phyloP scores from a whole-genome alignment of 805 yeast genomes.

The Metschnikowia santaceciliae region DNA sequence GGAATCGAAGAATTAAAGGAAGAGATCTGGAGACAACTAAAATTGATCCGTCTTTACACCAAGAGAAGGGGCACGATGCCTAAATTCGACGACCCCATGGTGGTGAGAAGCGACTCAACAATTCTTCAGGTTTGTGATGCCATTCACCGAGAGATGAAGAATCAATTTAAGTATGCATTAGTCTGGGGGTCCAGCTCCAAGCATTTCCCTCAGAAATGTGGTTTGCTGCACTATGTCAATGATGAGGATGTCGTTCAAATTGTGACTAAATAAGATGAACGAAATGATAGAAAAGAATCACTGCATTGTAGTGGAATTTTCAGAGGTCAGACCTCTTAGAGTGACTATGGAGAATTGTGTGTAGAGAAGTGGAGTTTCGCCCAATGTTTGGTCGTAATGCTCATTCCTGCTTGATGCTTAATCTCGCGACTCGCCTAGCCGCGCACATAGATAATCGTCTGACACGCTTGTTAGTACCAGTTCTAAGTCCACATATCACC shows the following conservation, averaged over 20 bases:
- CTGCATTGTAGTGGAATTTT: not conserved
- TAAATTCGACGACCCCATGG: conserved; percentile 84
- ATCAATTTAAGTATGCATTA: conserved; percentile 87
- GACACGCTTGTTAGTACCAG: not conserved
- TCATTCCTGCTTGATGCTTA: not conserved
- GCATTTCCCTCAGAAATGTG: conserved; percentile 96
- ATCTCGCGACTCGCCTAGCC: conserved; percentile 1
- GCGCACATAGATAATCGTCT: not conserved
- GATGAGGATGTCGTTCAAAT: conserved; percentile 95
- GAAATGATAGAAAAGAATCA: not conserved
- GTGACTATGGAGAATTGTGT: not conserved
- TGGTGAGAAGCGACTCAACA: conserved; percentile 74
- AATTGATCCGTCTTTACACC: conserved; percentile 77
- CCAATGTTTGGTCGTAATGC: not conserved
- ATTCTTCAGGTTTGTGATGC: conserved; percentile 87
- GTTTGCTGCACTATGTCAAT: conserved; percentile 72
- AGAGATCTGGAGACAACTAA: conserved; percentile 88
- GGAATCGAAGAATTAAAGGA: conserved; percentile 87
- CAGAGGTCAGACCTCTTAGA: not conserved
- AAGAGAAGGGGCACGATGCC: conserved; percentile 83
- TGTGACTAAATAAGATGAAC: conserved; percentile 62
- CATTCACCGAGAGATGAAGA: conserved; percentile 87
- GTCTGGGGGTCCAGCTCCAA: conserved; percentile 97
- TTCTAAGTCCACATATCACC: not conserved
- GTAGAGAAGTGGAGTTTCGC: not conserved